Percentiles rank a stretch among this genome's conserved stretches.
Evolutionary conservation across 163 green algal species (phyloP).

Genomic region (Smithsoniella earleae): DNA sequence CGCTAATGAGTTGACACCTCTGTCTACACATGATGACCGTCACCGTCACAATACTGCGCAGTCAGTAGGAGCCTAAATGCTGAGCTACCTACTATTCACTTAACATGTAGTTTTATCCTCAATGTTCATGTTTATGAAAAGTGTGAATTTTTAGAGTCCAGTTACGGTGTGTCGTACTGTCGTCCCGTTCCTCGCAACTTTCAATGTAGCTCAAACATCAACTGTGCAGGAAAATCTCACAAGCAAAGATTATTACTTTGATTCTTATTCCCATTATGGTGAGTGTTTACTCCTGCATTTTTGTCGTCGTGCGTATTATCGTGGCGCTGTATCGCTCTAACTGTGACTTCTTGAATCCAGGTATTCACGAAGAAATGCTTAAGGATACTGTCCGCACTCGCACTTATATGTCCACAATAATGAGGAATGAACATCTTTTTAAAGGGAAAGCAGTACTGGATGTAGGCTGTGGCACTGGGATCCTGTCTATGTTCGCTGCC

Average conservation of each 20-base stretch:
- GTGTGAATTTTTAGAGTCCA: too few relatives aligned
- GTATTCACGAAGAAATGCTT: conserved; percentile 96
- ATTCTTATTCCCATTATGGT: conserved; percentile 75
- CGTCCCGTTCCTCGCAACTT: too few relatives aligned
- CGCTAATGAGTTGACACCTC: too few relatives aligned
- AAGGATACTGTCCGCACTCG: conserved; percentile 78
- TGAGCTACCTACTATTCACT: too few relatives aligned
- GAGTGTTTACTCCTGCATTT: too few relatives aligned
- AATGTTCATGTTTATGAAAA: too few relatives aligned
- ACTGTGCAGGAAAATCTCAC: conserved; percentile 47
- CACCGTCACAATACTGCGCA: too few relatives aligned
- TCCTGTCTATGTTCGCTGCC: conserved; percentile 82
- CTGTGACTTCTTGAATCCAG: conserved; percentile 32
- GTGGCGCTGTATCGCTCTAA: neutral
- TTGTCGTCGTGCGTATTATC: neutral
- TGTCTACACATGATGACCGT: too few relatives aligned
- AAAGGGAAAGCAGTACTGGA: conserved; percentile 82
- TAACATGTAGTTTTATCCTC: too few relatives aligned
- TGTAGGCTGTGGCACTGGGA: conserved; percentile 90
- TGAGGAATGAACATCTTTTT: conserved; percentile 68
- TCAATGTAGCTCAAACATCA: too few relatives aligned
- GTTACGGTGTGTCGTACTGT: too few relatives aligned
- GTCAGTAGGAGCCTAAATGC: too few relatives aligned
- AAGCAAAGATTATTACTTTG: conserved; percentile 72
- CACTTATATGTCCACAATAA: conserved; percentile 75